Evolutionary conservation across 2,329 filamentous ascomycete species (phyloP).

Genomic region (Ophiocordyceps camponoti-floridani): DNA sequence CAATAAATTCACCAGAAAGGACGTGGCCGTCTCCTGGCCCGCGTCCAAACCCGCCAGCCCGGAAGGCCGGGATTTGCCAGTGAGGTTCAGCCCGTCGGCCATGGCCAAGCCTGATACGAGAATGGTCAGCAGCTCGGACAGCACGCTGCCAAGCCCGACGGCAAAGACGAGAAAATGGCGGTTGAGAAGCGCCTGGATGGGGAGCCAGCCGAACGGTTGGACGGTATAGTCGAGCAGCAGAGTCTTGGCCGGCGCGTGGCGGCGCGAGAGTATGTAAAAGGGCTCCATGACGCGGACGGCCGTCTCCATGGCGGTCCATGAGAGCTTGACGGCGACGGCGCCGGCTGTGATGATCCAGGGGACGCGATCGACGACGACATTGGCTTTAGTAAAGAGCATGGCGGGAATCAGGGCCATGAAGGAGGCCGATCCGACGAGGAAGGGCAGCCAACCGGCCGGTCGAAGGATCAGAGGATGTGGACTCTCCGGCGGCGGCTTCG

Average conservation of each 20-base stretch:
- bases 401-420: slow-evolving; percentile 41
- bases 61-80: not conserved
- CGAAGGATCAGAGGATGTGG: slow-evolving; percentile 55
- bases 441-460: slow-evolving; percentile 38
- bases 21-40: slow-evolving; percentile 41
- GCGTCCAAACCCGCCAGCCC: slow-evolving; percentile 11
- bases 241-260: slow-evolving; percentile 46
- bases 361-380: slow-evolving; percentile 37
- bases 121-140: slow-evolving; percentile 58
- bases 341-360: slow-evolving; percentile 49
- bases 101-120: slow-evolving; percentile 47
- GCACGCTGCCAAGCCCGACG: slow-evolving; percentile 51
- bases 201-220: slow-evolving; percentile 49
- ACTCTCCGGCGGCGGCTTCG: slow-evolving; percentile 27
- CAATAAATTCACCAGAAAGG: slow-evolving; percentile 48
- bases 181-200: slow-evolving; percentile 43
- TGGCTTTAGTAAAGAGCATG: slow-evolving; percentile 40
- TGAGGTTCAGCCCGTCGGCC: slow-evolving; percentile 44
- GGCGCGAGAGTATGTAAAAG: slow-evolving; percentile 49
- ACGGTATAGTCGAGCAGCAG: slow-evolving; percentile 58
- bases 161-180: slow-evolving; percentile 46
- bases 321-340: slow-evolving; percentile 48
- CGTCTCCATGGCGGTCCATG: slow-evolving; percentile 51
- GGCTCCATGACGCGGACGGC: slow-evolving; percentile 58
- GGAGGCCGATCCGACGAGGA: slow-evolving; percentile 35